These are phyloP conservation scores for Ceratocystis smalleyi DNA, from an alignment of 2,329 filamentous ascomycete genomes.

Conservation along the genomic window DNA sequence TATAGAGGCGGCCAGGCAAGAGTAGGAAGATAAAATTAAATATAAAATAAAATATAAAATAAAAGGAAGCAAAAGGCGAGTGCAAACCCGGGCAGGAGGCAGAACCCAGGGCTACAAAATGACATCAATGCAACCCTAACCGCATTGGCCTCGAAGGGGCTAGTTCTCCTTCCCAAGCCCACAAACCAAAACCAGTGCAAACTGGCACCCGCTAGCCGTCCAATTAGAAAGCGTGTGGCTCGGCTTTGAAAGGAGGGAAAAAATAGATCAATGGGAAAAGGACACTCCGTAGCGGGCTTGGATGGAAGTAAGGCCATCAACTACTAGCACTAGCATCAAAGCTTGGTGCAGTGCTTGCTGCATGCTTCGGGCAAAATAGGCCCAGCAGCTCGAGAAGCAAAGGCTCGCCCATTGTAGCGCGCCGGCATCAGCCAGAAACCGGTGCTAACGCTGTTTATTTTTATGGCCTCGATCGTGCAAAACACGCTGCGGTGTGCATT, in stretches of 20 bases:
- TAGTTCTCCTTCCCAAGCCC: neutral
- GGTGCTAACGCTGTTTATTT: too few species aligned
- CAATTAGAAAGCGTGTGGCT: too few species aligned
- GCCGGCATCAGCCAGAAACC: neutral
- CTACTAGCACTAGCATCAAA: too few species aligned
- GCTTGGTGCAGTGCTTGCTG: neutral
- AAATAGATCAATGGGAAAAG: too few species aligned
- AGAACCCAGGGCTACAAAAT: neutral
- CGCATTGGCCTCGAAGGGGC: neutral
- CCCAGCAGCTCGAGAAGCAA: neutral
- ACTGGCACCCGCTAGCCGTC: neutral
- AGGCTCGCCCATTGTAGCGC: neutral
- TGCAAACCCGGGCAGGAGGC: neutral
- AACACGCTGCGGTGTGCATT: too few species aligned
- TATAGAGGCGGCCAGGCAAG: too few species aligned
- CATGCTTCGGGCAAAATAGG: neutral
- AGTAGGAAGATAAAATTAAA: too few species aligned
- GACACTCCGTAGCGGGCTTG: too few species aligned
- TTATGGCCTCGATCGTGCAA: too few species aligned
- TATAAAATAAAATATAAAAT: neutral
- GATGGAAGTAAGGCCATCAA: too few species aligned
- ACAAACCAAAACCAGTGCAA: neutral
- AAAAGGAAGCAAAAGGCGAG: neutral
- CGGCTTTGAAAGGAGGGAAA: too few species aligned
- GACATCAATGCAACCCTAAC: constrained; percentile 5